Base-by-base conservation (phyloP, 1,139 yeast species). In the Kodamaea alishanica region DNA sequence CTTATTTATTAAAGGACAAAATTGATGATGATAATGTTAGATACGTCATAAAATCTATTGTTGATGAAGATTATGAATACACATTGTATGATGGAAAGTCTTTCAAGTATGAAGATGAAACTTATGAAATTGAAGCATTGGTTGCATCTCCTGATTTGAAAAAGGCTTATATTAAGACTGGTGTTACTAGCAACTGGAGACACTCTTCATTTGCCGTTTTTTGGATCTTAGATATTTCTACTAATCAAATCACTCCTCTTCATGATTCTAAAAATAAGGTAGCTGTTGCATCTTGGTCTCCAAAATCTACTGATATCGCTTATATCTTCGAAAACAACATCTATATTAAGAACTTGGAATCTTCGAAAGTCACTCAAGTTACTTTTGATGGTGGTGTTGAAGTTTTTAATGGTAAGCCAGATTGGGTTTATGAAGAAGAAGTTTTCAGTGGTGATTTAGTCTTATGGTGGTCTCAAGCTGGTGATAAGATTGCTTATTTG, bases 401-500 rank as follows among this genome's bases (percentile, higher is more conserved):
- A 37, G 60, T 76, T 3, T 75, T 77, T 51, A 67, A 77, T 46
- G 83, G 82, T 20, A 71, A 71, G 41, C 80, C 82, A 0, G 82
- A 77, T 50, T 77, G 83, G 83, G 81, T 77, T 7, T 77, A 77
- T 47, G 83, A 77, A 52, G 83, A 77, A 49, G 83, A 77, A 48
- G 81, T 77, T 3, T 74, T 67, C 43, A 71, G 65, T 15, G 53
- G 67, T 30, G 81, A 76, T 45, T 60, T 67, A 20, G 77, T 74
- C 1, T 52, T 77, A 44, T 77, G 81, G 81, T 77, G 82, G 82
- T 73, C 82, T 2, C 81, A 81, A 8, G 54, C 60, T 15, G 77
- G 81, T 8, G 63, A 67, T 31, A 73, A 66, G 44, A 50, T 77
- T 35, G 56, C 76, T 0, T 73, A 74, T 43, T 61, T 75, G 50